Conservation (phyloP, 495 filamentous ascomycete genomes). For the Xylaria scruposa region DNA sequence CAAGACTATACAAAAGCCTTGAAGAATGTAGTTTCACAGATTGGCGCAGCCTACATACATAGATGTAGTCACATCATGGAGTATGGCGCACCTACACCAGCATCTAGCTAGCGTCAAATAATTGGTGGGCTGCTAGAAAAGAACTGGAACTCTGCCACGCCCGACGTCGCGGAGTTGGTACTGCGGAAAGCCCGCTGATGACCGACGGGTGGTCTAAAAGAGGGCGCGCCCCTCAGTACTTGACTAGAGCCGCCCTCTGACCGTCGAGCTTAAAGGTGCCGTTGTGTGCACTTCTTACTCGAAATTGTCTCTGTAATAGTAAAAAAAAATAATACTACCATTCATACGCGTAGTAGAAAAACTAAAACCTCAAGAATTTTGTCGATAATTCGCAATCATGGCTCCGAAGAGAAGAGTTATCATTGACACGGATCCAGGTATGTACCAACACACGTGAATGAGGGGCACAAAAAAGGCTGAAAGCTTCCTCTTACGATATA, state of each 20-base stretch:
- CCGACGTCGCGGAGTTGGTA: too few relatives aligned
- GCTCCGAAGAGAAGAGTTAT: slow-evolving; percentile 76
- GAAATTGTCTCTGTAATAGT: neutral
- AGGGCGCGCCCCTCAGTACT: slow-evolving; percentile 21
- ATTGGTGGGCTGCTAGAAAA: slow-evolving; percentile 1
- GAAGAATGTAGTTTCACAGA: neutral
- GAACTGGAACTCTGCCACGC: neutral
- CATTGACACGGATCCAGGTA: slow-evolving; percentile 90
- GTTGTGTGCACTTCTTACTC: neutral
- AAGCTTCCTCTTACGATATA: neutral
- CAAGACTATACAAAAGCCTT: neutral
- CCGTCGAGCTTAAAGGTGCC: neutral
- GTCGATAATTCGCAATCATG: slow-evolving; percentile 45
- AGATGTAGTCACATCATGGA: too few relatives aligned
- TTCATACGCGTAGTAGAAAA: neutral
- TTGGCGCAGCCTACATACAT: neutral
- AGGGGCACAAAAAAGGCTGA: neutral
- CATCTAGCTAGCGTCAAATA: neutral
- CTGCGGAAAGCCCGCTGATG: slow-evolving; percentile 28
- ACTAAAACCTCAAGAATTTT: neutral
- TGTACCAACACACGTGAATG: slow-evolving; percentile 6
- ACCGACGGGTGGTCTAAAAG: slow-evolving; percentile 34
- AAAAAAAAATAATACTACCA: neutral
- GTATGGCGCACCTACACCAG: too few relatives aligned
- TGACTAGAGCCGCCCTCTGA: neutral